Conservation (phyloP, 192 early-diverging fungal genomes). For the Allomyces arbusculus region DNA sequence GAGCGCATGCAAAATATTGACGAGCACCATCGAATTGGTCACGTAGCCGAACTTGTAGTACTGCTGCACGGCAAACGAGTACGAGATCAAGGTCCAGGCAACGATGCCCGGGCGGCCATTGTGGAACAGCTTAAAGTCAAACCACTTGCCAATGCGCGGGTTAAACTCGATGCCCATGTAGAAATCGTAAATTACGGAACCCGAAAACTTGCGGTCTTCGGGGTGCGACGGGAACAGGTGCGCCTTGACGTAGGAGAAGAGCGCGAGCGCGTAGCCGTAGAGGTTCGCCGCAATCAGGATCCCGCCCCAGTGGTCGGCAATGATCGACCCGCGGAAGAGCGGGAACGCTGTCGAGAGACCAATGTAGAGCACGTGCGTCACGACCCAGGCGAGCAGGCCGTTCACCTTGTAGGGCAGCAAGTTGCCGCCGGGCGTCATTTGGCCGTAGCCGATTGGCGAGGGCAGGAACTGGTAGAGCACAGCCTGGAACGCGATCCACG, state of each 20-base stretch:
- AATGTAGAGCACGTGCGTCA: conserved; percentile 46
- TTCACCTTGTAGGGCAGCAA: conserved; percentile 58
- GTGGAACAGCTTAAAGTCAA: conserved; percentile 69
- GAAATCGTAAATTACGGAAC: conserved; percentile 48
- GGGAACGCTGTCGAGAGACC: conserved; percentile 35
- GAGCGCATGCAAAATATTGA: conserved; percentile 48
- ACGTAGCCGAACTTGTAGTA: conserved; percentile 49
- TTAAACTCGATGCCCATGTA: conserved; percentile 71
- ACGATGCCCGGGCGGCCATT: conserved; percentile 66
- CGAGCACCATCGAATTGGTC: conserved; percentile 60
- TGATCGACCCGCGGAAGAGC: conserved; percentile 40
- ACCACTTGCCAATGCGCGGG: conserved; percentile 48
- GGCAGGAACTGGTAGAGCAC: conserved; percentile 43
- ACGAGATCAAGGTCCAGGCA: conserved; percentile 64
- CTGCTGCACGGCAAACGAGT: conserved; percentile 56
- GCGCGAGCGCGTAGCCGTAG: conserved; percentile 56
- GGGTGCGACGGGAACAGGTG: conserved; percentile 46
- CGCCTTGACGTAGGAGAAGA: conserved; percentile 52
- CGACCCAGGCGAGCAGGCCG: conserved; percentile 48
- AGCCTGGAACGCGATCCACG: conserved; percentile 52
- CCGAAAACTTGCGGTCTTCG: conserved; percentile 57
- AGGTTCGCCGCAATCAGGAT: conserved; percentile 49
- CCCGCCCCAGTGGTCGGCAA: conserved; percentile 54
- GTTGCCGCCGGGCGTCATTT: conserved; percentile 54
- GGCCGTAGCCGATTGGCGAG: conserved; percentile 48